Evolutionary conservation across 441 rosid genomes (phyloP).

Genomic region (Populus trichocarpa): DNA sequence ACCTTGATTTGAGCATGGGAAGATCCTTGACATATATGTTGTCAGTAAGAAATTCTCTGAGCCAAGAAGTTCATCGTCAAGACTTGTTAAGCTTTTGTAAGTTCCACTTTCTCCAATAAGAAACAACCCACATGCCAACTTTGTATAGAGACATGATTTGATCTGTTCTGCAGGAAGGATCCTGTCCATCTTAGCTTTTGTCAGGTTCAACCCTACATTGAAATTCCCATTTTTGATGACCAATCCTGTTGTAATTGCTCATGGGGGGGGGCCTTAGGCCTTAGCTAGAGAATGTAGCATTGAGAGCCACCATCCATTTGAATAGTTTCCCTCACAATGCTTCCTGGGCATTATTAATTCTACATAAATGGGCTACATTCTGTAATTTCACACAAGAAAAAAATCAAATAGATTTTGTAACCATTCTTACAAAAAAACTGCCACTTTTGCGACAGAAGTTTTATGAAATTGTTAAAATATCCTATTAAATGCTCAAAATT

Average conservation of each 20-base stretch:
- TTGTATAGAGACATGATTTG: slow-evolving; percentile 38
- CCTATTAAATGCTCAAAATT: too few species aligned
- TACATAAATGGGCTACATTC: background rate
- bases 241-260: background rate
- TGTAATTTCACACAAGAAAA: background rate
- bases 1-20: slow-evolving; percentile 4
- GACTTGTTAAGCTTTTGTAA: slow-evolving; percentile 11
- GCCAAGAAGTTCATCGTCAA: slow-evolving; percentile 13
- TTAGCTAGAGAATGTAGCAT: slow-evolving; percentile 20
- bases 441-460: too few species aligned
- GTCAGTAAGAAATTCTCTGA: slow-evolving; percentile 31
- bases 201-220: slow-evolving; percentile 41
- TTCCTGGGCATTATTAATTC: background rate
- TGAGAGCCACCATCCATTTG: slow-evolving; percentile 32
- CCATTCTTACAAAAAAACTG: too few species aligned
- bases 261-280: background rate
- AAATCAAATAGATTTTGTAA: too few species aligned
- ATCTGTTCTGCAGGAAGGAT: slow-evolving; percentile 32
- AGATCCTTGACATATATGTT: slow-evolving; percentile 8
- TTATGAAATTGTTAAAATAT: too few species aligned
- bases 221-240: slow-evolving; percentile 23
- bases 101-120: slow-evolving; percentile 34
- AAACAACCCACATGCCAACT: slow-evolving; percentile 48
- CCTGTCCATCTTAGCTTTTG: slow-evolving; percentile 42
- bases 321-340: slow-evolving; percentile 5